Evolutionary conservation across 2,329 filamentous ascomycete genomes (phyloP).

Genomic region (Penicillium capsulatum): DNA sequence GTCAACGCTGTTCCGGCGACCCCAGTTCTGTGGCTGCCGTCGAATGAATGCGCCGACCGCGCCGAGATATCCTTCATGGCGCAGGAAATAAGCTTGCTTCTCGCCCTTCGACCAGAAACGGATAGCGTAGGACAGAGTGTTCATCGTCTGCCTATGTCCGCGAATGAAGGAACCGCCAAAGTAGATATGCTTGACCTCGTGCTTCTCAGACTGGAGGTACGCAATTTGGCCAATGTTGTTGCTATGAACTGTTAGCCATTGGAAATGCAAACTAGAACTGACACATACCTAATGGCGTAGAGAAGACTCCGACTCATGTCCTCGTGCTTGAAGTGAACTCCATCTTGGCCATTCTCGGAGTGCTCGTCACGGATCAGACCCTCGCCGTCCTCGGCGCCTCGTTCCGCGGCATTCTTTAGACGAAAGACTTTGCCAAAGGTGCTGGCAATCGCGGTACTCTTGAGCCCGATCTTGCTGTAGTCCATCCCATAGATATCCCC

Average conservation of each 20-base stretch:
- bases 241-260: constrained; percentile 45
- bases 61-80: constrained; percentile 93
- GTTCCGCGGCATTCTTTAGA: constrained; percentile 80
- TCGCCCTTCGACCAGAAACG: constrained; percentile 93
- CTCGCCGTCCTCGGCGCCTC: constrained; percentile 68
- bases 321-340: constrained; percentile 63
- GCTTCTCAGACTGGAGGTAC: constrained; percentile 94
- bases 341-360: constrained; percentile 33
- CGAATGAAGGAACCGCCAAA: constrained; percentile 97
- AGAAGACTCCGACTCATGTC: constrained; percentile 89
- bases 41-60: constrained; percentile 92
- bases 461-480: constrained; percentile 93
- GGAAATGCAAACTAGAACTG: too few species aligned
- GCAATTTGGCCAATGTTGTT: constrained; percentile 99
- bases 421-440: constrained; percentile 97
- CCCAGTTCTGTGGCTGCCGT: constrained; percentile 86
- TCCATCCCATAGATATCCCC: constrained; percentile 97
- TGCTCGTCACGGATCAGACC: constrained; percentile 49
- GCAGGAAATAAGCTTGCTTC: constrained; percentile 92
- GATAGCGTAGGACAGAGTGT: constrained; percentile 93
- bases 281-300: constrained; percentile 69
- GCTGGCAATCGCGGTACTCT: constrained; percentile 90
- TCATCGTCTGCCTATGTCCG: constrained; percentile 95
- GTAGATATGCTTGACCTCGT: constrained; percentile 87
- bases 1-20: constrained; percentile 73